Percentiles rank a stretch among this genome's conserved stretches.
phyloP scores from a whole-genome alignment of 208 protist species.

The Trypanosomatidae sp. region DNA sequence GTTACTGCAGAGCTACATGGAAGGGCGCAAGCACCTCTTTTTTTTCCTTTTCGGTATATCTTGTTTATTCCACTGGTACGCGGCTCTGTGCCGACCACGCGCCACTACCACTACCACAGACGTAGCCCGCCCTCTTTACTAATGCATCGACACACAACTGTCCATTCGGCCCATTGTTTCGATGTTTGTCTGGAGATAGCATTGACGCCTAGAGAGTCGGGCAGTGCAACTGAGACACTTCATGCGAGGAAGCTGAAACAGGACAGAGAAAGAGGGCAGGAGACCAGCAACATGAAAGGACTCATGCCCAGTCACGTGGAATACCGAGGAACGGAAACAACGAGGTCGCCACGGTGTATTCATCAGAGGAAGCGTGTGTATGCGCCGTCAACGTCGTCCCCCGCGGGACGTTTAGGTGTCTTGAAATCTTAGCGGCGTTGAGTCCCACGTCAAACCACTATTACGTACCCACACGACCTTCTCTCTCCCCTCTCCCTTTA shows the following conservation, averaged over 20 bases:
- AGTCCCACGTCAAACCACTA: not conserved
- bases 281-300: not conserved
- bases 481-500: too few relatives aligned
- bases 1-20: not conserved
- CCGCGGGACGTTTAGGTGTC: not conserved
- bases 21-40: not conserved
- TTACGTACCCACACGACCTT: not conserved
- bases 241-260: not conserved
- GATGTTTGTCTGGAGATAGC: not conserved
- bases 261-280: not conserved
- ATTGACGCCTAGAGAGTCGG: not conserved
- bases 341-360: not conserved
- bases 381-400: not conserved
- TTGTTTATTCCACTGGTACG: not conserved
- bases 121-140: not conserved
- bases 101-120: not conserved
- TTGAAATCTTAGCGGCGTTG: not conserved
- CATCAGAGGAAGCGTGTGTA: not conserved
- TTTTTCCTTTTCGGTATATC: not conserved
- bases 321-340: not conserved
- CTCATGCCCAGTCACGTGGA: not conserved
- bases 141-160: not conserved
- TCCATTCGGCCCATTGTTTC: not conserved
- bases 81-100: not conserved
- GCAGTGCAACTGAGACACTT: not conserved